Conservation (phyloP, 805 yeast species). For the Starmerella roubikii region DNA sequence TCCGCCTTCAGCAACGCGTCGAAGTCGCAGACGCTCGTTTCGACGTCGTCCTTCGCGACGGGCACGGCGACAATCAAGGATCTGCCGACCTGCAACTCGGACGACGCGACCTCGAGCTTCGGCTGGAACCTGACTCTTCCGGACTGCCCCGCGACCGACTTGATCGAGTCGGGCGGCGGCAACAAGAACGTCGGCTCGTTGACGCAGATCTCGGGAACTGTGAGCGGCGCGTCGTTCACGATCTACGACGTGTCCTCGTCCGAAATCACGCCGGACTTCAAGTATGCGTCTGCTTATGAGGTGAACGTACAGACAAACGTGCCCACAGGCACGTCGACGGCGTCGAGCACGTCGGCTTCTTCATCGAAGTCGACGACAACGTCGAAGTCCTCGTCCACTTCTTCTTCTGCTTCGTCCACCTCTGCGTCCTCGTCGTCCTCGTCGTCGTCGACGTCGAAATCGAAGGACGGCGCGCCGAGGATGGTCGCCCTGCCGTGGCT, state of each 20-base stretch:
- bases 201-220: conserved; percentile 19
- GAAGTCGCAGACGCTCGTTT: conserved; percentile 18
- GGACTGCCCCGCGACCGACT: conserved; percentile 27
- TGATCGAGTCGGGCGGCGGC: conserved; percentile 29
- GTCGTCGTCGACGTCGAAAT: conserved; percentile 12
- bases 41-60: conserved; percentile 6
- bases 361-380: neutral
- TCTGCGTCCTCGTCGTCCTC: neutral
- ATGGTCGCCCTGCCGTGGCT: neutral
- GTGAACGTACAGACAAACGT: conserved; percentile 21
- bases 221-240: conserved; percentile 20
- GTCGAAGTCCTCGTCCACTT: neutral
- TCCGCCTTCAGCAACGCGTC: conserved; percentile 36
- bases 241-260: conserved; percentile 25
- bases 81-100: conserved; percentile 17
- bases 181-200: conserved; percentile 28
- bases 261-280: conserved; percentile 14
- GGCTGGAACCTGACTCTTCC: conserved; percentile 24
- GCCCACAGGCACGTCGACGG: conserved; percentile 3
- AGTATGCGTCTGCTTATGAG: conserved; percentile 17
- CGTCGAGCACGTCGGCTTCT: neutral
- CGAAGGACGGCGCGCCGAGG: neutral
- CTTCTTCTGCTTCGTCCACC: neutral
- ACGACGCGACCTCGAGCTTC: conserved; percentile 5
- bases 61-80: conserved; percentile 14